Evolutionary conservation across 2,329 filamentous ascomycete genomes (phyloP).

Genomic region (Thermothelomyces thermophilus): DNA sequence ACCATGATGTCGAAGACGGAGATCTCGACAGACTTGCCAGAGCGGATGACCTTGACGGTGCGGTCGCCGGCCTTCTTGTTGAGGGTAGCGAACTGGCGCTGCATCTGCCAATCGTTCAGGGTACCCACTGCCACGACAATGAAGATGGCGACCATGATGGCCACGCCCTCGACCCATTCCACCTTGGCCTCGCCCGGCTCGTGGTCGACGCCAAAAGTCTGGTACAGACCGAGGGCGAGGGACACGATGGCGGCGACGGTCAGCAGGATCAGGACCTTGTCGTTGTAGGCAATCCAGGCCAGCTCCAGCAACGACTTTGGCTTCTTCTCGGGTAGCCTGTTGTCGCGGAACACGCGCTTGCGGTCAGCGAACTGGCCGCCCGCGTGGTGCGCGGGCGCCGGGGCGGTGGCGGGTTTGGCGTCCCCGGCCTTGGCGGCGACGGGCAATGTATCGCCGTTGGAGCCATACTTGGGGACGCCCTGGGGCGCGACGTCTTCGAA

Average conservation of each 20-base stretch:
- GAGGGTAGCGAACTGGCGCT: constrained; percentile 57
- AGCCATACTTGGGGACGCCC: constrained; percentile 32
- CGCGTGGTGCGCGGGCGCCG: constrained; percentile 8
- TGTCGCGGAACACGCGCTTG: constrained; percentile 51
- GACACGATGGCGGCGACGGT: constrained; percentile 61
- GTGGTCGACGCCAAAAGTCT: constrained; percentile 50
- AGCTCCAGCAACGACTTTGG: constrained; percentile 53
- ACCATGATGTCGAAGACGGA: constrained; percentile 61
- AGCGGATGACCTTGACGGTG: constrained; percentile 59
- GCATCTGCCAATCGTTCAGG: constrained; percentile 62
- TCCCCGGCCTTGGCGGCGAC: constrained; percentile 22
- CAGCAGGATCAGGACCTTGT: constrained; percentile 60
- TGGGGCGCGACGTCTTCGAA: constrained; percentile 56
- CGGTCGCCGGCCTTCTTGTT: constrained; percentile 57
- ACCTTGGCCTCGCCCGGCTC: constrained; percentile 38
- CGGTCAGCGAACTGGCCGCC: constrained; percentile 39
- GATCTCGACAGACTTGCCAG: constrained; percentile 56
- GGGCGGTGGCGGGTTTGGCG: constrained; percentile 8
- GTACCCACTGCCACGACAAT: constrained; percentile 59
- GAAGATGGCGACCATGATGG: constrained; percentile 58
- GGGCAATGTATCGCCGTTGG: constrained; percentile 30
- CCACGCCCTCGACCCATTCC: constrained; percentile 63
- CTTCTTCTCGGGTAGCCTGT: constrained; percentile 58
- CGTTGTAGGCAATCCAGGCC: constrained; percentile 62
- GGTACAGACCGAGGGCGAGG: constrained; percentile 59